phyloP scores from a whole-genome alignment of 2,329 filamentous ascomycete genomes.

The Calonectria ilicicola region DNA sequence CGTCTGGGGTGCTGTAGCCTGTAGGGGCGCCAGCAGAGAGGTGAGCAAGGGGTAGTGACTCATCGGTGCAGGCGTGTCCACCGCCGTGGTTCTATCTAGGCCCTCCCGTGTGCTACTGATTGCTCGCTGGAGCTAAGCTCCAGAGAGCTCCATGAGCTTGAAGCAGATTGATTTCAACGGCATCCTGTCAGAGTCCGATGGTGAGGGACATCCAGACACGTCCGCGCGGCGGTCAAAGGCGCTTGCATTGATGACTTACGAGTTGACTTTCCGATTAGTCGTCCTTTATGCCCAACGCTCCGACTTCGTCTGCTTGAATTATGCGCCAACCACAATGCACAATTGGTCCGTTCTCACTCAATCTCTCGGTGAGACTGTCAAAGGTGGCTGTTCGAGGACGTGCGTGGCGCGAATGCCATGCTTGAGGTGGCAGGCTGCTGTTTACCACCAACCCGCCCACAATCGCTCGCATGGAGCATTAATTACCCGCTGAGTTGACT shows the following conservation, averaged over 20 bases:
- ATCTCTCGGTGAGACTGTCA: not conserved
- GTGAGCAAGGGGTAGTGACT: constrained; percentile 22
- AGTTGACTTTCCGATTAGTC: not conserved
- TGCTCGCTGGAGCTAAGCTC: not conserved
- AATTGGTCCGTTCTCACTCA: not conserved
- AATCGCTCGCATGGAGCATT: not conserved
- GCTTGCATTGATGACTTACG: not conserved
- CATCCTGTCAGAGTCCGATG: constrained; percentile 6
- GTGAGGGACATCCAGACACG: not conserved
- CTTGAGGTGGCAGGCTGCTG: not conserved
- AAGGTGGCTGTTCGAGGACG: not conserved
- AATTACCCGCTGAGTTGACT: too few relatives aligned
- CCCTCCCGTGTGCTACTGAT: not conserved
- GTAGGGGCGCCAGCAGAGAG: not conserved
- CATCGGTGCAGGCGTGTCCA: not conserved
- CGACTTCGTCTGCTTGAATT: not conserved
- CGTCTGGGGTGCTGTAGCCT: not conserved
- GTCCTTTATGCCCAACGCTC: not conserved
- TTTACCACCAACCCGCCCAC: not conserved
- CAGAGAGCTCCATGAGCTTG: constrained; percentile 5
- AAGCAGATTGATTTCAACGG: constrained; percentile 5
- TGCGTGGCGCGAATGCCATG: not conserved
- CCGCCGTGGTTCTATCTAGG: constrained; percentile 11
- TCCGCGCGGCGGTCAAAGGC: not conserved
- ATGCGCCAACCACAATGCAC: not conserved